Evolutionary conservation across 768 basidiomycete genomes (phyloP).

Genomic region (Suillus bovinus): DNA sequence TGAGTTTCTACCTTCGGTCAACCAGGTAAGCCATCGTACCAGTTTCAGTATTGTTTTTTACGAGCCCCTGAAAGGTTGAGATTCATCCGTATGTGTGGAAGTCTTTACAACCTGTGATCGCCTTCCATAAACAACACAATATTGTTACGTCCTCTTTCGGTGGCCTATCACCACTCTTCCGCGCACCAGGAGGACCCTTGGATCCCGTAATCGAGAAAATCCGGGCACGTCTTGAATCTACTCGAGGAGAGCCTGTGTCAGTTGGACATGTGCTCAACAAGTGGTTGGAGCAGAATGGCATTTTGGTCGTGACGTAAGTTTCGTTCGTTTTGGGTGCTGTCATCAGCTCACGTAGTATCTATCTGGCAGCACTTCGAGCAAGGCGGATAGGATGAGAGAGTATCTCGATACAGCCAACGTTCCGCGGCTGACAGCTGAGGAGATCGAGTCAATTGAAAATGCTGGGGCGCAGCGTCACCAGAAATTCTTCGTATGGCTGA

Average conservation of each 20-base stretch:
- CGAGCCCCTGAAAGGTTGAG: neutral
- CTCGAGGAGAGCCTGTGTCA: constrained; percentile 19
- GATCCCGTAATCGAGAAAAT: constrained; percentile 32
- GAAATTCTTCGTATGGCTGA: constrained; percentile 9
- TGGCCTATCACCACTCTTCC: constrained; percentile 21
- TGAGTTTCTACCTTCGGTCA: constrained; percentile 44
- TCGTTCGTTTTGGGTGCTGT: neutral
- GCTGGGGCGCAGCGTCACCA: constrained; percentile 20
- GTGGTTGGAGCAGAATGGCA: constrained; percentile 18
- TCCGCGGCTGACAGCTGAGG: constrained; percentile 25
- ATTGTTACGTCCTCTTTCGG: constrained; percentile 33
- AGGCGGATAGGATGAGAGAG: constrained; percentile 23
- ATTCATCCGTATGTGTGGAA: constrained; percentile 14
- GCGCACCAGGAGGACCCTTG: constrained; percentile 9
- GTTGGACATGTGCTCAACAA: constrained; percentile 19
- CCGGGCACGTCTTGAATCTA: constrained; percentile 17
- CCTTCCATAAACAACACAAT: neutral
- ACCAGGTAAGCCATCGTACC: constrained; percentile 37
- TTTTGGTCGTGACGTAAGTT: constrained; percentile 7
- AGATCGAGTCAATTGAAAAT: constrained; percentile 20
- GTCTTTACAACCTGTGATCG: constrained; percentile 12
- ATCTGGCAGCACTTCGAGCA: constrained; percentile 25
- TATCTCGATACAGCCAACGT: constrained; percentile 23
- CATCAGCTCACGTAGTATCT: neutral
- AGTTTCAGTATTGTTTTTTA: neutral